Conservation (phyloP, 106 monocot species). For the Chionographis japonica region DNA sequence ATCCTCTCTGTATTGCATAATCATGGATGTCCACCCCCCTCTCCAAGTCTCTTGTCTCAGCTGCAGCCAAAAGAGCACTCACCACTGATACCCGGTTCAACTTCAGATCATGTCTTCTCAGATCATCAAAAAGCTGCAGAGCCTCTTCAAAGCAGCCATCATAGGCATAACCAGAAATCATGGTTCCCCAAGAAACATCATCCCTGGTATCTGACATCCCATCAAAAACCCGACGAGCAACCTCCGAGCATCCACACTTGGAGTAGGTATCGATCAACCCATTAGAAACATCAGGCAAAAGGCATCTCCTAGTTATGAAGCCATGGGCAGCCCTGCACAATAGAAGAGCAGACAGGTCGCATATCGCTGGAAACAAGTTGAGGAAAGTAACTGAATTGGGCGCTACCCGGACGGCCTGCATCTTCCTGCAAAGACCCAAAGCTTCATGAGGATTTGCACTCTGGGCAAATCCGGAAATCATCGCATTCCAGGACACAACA, state of each 20-base stretch:
- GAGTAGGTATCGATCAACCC: slow-evolving; percentile 69
- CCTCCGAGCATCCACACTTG: slow-evolving; percentile 39
- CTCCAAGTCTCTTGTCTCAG: slow-evolving; percentile 50
- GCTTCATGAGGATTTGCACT: slow-evolving; percentile 24
- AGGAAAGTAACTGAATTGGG: slow-evolving; percentile 54
- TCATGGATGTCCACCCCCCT: slow-evolving; percentile 47
- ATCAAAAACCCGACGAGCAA: slow-evolving; percentile 49
- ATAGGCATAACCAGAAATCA: slow-evolving; percentile 62
- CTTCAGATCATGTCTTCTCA: slow-evolving; percentile 17
- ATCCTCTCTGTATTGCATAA: slow-evolving; percentile 22
- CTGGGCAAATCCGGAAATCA: slow-evolving; percentile 53
- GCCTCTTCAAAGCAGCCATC: slow-evolving; percentile 42
- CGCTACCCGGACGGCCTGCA: slow-evolving; percentile 17
- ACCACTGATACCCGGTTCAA: slow-evolving; percentile 49
- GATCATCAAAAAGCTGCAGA: slow-evolving; percentile 47
- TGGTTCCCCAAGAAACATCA: slow-evolving; percentile 62
- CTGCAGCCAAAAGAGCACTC: slow-evolving; percentile 57
- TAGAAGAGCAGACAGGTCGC: slow-evolving; percentile 20
- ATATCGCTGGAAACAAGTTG: slow-evolving; percentile 61
- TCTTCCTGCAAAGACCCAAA: slow-evolving; percentile 33
- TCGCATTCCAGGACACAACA: slow-evolving; percentile 63
- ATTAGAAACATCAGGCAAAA: slow-evolving; percentile 32
- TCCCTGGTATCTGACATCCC: slow-evolving; percentile 29
- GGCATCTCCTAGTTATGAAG: slow-evolving; percentile 32
- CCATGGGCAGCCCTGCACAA: slow-evolving; percentile 54